Conservation (phyloP, 2,329 filamentous ascomycete species). For the Aspergillus ibericus region DNA sequence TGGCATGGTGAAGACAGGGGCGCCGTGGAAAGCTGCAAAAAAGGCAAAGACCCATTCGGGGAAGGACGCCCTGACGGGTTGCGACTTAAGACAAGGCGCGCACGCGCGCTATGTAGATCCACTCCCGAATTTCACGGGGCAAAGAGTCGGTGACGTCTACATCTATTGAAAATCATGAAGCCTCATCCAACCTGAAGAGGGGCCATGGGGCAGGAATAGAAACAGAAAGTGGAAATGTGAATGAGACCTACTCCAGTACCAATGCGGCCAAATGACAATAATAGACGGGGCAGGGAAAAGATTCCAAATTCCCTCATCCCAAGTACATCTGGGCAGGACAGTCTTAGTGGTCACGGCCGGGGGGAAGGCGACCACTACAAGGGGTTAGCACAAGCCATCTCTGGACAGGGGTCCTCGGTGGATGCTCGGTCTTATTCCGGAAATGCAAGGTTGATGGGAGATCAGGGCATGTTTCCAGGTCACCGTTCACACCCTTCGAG, state of each 20-base stretch:
- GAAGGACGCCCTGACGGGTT: background rate
- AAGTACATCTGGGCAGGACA: background rate
- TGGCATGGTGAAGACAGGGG: background rate
- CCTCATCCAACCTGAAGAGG: background rate
- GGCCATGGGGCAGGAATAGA: background rate
- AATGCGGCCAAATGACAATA: background rate
- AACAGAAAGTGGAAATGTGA: background rate
- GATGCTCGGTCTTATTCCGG: background rate
- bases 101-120: background rate
- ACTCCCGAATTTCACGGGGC: background rate
- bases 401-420: background rate
- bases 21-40: background rate
- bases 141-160: background rate
- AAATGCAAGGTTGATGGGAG: background rate
- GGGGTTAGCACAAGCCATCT: background rate
- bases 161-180: conserved; percentile 1
- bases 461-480: background rate
- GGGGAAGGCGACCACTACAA: background rate
- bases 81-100: background rate
- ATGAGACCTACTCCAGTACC: background rate
- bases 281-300: background rate
- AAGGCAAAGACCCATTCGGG: background rate
- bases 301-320: background rate
- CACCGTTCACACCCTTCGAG: background rate
- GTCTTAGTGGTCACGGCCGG: background rate